Evolutionary conservation across 73 alveolate genomes (phyloP), one percentile per base, ranked within the genome.

Genomic region (Paramecium octaurelia): DNA sequence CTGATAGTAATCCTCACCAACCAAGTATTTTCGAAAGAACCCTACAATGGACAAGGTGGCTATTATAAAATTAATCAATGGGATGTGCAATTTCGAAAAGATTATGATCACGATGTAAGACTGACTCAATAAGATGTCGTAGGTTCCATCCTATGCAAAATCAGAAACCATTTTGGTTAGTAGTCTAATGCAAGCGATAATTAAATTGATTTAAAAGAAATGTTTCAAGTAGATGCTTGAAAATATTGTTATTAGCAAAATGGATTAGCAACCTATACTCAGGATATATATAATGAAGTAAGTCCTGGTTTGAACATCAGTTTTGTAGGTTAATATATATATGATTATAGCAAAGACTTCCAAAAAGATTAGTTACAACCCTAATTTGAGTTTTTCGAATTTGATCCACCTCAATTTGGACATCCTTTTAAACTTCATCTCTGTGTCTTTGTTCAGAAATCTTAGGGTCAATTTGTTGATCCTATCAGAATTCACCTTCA

Each of bases 371-470:
- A 80, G 27, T 2, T 75, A 40, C 11, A 42, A 23, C 8, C 70
- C 70, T 46, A 46, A 21, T 80, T 80, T 80, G n/a, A 31, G 34
- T 40, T 35, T 21, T 43, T 80, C 91, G 24, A 43, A 44, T 12
- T 80, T 80, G 14, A 80, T 59, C 91, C 91, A 80, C 16, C 29
- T 18, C n/a, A 80, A 31, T 35, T 80, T 80, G 1, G 91, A 42
- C 76, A 80, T 12, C 48, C 91, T 80, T 23, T 80, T 80, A 24
- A 80, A 80, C 46, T 80, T 80, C 91, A 80, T 80, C 46, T 80
- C 91, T 42, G 91, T 80, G 20, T 80, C 91, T 10, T 80, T 80
- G 12, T 80, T 80, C 6, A 80, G n/a, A 43, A 80, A 80, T 48
- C 91, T 80, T 14, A 80, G 12, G 6, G 91, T 80, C 3, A 40